A percentile compares a stretch with the other conserved stretches of the same genome.
Conservation (phyloP, 2,329 filamentous ascomycete genomes). For the Bipolaris cookei region DNA sequence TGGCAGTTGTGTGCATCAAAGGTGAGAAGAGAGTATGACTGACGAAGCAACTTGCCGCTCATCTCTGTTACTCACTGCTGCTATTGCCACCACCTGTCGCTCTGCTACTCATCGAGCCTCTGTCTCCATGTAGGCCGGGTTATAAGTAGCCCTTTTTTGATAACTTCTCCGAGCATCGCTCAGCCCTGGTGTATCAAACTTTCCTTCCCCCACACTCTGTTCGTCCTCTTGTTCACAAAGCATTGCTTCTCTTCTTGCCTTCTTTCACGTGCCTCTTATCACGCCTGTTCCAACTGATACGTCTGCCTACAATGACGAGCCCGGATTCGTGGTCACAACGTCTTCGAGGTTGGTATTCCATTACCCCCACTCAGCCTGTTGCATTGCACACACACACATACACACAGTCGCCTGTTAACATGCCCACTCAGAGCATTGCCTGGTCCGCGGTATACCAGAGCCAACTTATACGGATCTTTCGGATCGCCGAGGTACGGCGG, state of each 20-base stretch:
- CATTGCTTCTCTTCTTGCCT: neutral
- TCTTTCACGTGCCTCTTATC: neutral
- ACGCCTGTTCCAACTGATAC: neutral
- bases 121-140: neutral
- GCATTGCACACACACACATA: neutral
- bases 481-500: slow-evolving; percentile 45
- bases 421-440: slow-evolving; percentile 41
- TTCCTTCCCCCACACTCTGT: neutral
- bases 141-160: slow-evolving; percentile 17
- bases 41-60: slow-evolving; percentile 27
- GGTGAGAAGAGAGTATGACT: slow-evolving; percentile 28
- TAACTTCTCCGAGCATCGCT: neutral
- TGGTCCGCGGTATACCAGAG: slow-evolving; percentile 30
- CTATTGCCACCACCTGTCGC: slow-evolving; percentile 2
- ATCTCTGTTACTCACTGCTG: slow-evolving; percentile 18
- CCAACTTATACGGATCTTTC: slow-evolving; percentile 46
- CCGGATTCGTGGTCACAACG: slow-evolving; percentile 33
- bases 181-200: slow-evolving; percentile 2
- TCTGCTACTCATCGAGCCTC: slow-evolving; percentile 11
- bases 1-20: slow-evolving; percentile 19
- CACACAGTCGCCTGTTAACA: neutral
- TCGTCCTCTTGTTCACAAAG: neutral
- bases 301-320: slow-evolving; percentile 24
- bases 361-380: neutral
- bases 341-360: slow-evolving; percentile 35